Evolutionary conservation across 2,329 filamentous ascomycete species (phyloP).

Genomic region (Cercospora zeae-maydis): DNA sequence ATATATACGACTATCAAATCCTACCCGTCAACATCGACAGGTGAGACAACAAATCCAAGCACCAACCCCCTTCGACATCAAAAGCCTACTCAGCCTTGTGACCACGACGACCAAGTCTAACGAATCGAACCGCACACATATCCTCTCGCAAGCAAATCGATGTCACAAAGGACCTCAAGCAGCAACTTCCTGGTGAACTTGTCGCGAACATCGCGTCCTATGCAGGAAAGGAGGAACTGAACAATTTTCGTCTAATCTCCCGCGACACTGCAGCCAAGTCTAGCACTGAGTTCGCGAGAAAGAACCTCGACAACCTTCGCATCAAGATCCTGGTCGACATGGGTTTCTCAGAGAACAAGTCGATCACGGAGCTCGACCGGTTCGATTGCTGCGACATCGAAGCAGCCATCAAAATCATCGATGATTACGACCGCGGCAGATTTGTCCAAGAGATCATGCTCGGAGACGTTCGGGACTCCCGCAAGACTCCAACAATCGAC

Average conservation of each 20-base stretch:
- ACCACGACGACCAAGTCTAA: too few species aligned
- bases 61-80: too few species aligned
- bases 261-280: neutral
- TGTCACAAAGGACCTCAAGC: neutral
- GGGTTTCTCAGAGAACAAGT: neutral
- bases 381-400: neutral
- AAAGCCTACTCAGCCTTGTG: too few species aligned
- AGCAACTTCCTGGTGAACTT: neutral
- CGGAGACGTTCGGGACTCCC: neutral
- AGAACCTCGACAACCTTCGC: neutral
- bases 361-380: neutral
- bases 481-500: too few species aligned
- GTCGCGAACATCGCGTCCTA: neutral
- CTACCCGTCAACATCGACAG: too few species aligned
- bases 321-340: neutral
- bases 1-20: too few species aligned
- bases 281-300: neutral
- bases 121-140: neutral
- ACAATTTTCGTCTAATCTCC: neutral
- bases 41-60: too few species aligned
- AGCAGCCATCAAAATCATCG: neutral
- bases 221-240: neutral
- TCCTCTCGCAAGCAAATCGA: neutral
- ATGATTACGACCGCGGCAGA: neutral
- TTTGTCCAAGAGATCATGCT: neutral